Evolutionary conservation across 2,329 filamentous ascomycete genomes (phyloP), one percentile per base, ranked within the genome.

Genomic region (Chrysosphaeria jannelii): DNA sequence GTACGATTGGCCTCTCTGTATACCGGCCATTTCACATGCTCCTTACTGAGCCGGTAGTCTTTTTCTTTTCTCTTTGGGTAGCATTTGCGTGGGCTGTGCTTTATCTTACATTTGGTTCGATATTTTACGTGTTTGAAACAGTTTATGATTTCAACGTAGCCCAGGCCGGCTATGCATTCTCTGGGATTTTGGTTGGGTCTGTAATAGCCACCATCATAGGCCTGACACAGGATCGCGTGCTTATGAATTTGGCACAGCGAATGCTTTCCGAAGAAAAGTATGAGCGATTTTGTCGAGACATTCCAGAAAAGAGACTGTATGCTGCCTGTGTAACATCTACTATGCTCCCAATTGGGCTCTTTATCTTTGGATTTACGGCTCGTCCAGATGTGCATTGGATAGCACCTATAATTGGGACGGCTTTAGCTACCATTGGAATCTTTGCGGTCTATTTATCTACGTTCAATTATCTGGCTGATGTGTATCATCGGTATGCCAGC

Each of bases 391-490:
- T 65, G 2, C 70, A 61, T 31, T 81, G 71, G 71, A 65, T 75
- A 26, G 58, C 61, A 0, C 72, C 75, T 0, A 45, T 62, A 0
- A 52, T 90, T 12, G 63, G 56, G 1, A 52, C 90, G 16, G 60
- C 53, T 1, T 57, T 76, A 28, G 66, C 75, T 0, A 81, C 71
- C 0, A 71, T 81, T 50, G 69, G 79, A 14, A 88, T 91, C 31
- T 81, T 75, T 40, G 67, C 62, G 19, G 63, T 91, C 17, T 88
- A 88, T 37, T 54, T 91, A 1, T 68, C 78, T 3, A 72, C 76
- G 0, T 90, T 91, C 47, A 91, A 91, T 39, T 91, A 89, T 34
- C 53, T 91, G 2, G 76, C 78, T 11, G 79, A 91, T 38, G 68
- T 67, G 2, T 91, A 90, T 41, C 69, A 78, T 37, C 52, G 58